Percentiles rank a stretch among this genome's conserved stretches.
Conservation (phyloP, 2,329 filamentous ascomycete species). For the Aspergillus puulaauensis region DNA sequence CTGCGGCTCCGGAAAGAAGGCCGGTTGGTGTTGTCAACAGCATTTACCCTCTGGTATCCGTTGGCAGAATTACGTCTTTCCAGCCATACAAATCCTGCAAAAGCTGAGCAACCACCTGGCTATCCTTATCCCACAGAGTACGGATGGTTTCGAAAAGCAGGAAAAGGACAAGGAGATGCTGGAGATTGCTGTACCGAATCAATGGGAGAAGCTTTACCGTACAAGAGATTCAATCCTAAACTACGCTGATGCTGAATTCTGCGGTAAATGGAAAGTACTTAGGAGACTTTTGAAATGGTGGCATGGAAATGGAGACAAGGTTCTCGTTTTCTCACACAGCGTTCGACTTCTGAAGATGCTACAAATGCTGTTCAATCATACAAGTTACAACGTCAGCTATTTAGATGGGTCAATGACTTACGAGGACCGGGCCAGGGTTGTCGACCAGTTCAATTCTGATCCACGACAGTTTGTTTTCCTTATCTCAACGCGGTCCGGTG, state of each 20-base stretch:
- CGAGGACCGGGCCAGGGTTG: constrained; percentile 75
- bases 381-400: constrained; percentile 87
- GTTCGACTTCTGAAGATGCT: constrained; percentile 82
- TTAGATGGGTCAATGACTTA: constrained; percentile 82
- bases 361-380: constrained; percentile 80
- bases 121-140: constrained; percentile 70
- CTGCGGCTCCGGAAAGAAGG: constrained; percentile 67
- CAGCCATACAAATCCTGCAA: constrained; percentile 75
- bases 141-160: constrained; percentile 69
- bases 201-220: constrained; percentile 72
- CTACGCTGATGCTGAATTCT: constrained; percentile 84
- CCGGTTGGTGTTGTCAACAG: constrained; percentile 78
- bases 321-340: constrained; percentile 91
- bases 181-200: constrained; percentile 69
- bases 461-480: constrained; percentile 88
- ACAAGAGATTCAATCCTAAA: constrained; percentile 76
- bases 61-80: constrained; percentile 81
- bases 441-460: constrained; percentile 90
- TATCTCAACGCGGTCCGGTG: constrained; percentile 90
- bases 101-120: constrained; percentile 93
- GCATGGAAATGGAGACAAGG: constrained; percentile 88
- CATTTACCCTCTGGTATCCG: constrained; percentile 60
- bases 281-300: constrained; percentile 85
- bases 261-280: constrained; percentile 94
- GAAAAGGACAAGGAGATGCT: constrained; percentile 74